Conservation (phyloP, 148 eudicot species). For the Limonium bicolor region DNA sequence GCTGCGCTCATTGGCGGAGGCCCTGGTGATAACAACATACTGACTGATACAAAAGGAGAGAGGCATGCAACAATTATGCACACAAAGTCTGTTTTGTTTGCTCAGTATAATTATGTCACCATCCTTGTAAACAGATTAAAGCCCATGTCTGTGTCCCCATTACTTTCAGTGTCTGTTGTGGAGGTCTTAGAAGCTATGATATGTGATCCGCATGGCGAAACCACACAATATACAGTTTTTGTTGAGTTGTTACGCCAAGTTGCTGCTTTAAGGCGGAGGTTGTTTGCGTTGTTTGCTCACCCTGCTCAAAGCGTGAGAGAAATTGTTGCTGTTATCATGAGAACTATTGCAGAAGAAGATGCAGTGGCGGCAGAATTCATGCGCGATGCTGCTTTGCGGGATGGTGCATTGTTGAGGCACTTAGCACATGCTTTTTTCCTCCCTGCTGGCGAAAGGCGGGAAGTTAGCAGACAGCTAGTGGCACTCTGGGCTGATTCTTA, state of each 20-base stretch:
- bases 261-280: conserved; percentile 79
- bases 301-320: conserved; percentile 96
- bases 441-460: conserved; percentile 81
- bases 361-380: conserved; percentile 98
- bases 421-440: conserved; percentile 79
- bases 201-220: conserved; percentile 95
- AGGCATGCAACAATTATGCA: conserved; percentile 89
- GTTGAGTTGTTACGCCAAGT: conserved; percentile 90
- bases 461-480: conserved; percentile 94
- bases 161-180: conserved; percentile 81
- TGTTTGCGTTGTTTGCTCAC: conserved; percentile 94
- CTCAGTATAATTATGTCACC: conserved; percentile 47
- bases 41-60: conserved; percentile 83
- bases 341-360: conserved; percentile 99
- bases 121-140: conserved; percentile 84
- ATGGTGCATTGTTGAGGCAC: conserved; percentile 94
- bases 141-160: conserved; percentile 89
- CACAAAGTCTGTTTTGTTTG: conserved; percentile 83
- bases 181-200: conserved; percentile 98
- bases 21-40: conserved; percentile 57
- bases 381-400: conserved; percentile 98
- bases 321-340: conserved; percentile 95
- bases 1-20: conserved; percentile 96
- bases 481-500: conserved; percentile 99
- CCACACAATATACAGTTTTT: conserved; percentile 87